Evolutionary conservation across 768 basidiomycete species (phyloP).

Genomic region (Russula emetica): DNA sequence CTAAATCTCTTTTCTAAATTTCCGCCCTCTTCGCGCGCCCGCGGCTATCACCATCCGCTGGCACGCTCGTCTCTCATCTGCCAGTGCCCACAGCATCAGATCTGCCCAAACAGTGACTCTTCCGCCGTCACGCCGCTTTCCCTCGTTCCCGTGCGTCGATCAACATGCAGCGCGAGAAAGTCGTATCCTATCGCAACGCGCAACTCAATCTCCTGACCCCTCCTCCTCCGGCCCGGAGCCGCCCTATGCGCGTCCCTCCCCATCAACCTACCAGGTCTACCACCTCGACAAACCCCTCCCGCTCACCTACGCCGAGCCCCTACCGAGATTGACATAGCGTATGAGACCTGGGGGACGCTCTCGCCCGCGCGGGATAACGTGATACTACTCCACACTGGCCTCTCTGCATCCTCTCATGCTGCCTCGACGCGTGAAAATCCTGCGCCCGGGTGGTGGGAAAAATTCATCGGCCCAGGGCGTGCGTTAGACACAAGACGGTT

Average conservation of each 20-base stretch:
- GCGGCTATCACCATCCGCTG: neutral
- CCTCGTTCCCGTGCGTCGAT: conserved; percentile 71
- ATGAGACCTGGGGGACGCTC: conserved; percentile 96
- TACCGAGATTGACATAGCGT: conserved; percentile 81
- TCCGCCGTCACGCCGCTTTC: conserved; percentile 14
- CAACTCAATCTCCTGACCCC: conserved; percentile 22
- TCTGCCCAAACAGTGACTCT: neutral
- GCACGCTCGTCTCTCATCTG: neutral
- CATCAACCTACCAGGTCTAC: conserved; percentile 66
- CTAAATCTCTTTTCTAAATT: neutral
- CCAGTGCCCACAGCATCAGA: neutral
- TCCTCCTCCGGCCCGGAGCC: conserved; percentile 70
- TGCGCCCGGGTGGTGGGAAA: conserved; percentile 96
- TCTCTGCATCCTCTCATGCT: conserved; percentile 94
- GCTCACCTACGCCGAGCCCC: conserved; percentile 52
- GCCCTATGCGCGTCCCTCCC: conserved; percentile 74
- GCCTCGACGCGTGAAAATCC: conserved; percentile 75
- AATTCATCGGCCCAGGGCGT: conserved; percentile 94
- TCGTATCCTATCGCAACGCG: conserved; percentile 38
- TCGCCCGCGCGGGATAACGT: conserved; percentile 75
- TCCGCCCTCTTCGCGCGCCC: neutral
- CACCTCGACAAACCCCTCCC: conserved; percentile 58
- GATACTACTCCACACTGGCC: conserved; percentile 92
- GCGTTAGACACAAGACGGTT: conserved; percentile 89
- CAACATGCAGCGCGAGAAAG: conserved; percentile 72